These are phyloP conservation scores for Polysphondylium violaceum DNA, from an alignment of 78 protist genomes.

Conservation along the genomic window DNA sequence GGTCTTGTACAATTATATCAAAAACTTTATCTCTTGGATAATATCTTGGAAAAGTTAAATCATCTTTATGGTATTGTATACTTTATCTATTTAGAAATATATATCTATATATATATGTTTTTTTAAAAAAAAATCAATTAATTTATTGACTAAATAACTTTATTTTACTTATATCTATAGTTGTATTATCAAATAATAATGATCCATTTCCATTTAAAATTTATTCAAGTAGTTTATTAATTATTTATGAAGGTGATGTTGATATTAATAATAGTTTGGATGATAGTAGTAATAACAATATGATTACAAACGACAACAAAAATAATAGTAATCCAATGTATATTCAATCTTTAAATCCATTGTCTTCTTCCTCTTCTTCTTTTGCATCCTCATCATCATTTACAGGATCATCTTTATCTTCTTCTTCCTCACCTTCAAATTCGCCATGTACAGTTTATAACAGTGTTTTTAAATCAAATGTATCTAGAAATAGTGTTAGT, in stretches of 20 bases:
- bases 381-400: constrained; percentile 3
- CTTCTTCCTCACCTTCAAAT: not conserved
- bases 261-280: not conserved
- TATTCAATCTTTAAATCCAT: not conserved
- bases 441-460: too few species aligned
- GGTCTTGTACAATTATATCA: too few species aligned
- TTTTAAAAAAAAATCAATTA: too few species aligned
- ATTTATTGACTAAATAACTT: too few species aligned
- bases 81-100: too few species aligned
- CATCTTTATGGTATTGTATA: not conserved
- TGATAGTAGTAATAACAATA: not conserved
- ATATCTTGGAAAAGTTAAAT: too few species aligned
- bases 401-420: constrained; percentile 7
- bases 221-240: constrained; percentile 60
- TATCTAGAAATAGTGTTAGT: not conserved
- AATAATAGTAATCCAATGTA: not conserved
- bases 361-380: not conserved
- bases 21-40: not conserved
- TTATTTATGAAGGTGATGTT: constrained; percentile 46
- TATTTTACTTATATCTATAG: constrained; percentile 1
- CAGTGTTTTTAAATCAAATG: not conserved
- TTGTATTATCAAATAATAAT: constrained; percentile 20
- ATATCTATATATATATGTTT: not conserved
- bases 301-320: not conserved
- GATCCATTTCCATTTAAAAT: constrained; percentile 51